phyloP scores from a whole-genome alignment of 768 basidiomycete genomes.

The Hypholoma sublateritium region DNA sequence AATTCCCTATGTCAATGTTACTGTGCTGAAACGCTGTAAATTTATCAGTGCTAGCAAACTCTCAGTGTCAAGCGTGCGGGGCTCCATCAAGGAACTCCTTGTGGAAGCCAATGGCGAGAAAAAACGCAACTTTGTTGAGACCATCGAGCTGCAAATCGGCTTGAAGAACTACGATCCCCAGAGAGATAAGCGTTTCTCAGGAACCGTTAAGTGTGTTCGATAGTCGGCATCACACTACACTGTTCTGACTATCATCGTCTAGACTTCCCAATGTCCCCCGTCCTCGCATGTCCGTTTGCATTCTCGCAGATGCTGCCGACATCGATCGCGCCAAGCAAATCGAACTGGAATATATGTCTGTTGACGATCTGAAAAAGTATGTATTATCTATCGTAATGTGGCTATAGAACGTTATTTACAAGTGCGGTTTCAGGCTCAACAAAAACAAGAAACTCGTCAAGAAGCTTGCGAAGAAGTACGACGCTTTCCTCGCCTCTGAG shows the following conservation, averaged over 20 bases:
- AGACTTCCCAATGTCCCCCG: conserved; percentile 97
- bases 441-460: conserved; percentile 99
- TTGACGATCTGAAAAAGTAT: conserved; percentile 98
- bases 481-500: conserved; percentile 97
- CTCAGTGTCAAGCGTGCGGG: conserved; percentile 99
- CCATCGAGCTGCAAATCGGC: conserved; percentile 94
- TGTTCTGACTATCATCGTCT: conserved; percentile 10
- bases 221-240: not conserved
- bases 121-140: conserved; percentile 94
- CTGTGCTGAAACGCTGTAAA: conserved; percentile 5
- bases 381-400: conserved; percentile 16
- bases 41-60: conserved; percentile 63
- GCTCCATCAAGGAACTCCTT: conserved; percentile 90
- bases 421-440: conserved; percentile 64
- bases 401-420: not conserved
- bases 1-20: not conserved
- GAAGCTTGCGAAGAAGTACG: conserved; percentile 99
- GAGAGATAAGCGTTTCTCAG: conserved; percentile 99
- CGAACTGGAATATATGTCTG: conserved; percentile 98
- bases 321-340: conserved; percentile 99
- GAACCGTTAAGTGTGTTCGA: conserved; percentile 85
- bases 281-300: conserved; percentile 99
- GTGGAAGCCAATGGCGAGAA: conserved; percentile 83
- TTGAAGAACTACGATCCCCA: conserved; percentile 99
- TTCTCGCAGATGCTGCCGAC: conserved; percentile 98